These are phyloP conservation scores for Melastoma malabathricum DNA, from an alignment of 345 rosid species.

Conservation along the genomic window DNA sequence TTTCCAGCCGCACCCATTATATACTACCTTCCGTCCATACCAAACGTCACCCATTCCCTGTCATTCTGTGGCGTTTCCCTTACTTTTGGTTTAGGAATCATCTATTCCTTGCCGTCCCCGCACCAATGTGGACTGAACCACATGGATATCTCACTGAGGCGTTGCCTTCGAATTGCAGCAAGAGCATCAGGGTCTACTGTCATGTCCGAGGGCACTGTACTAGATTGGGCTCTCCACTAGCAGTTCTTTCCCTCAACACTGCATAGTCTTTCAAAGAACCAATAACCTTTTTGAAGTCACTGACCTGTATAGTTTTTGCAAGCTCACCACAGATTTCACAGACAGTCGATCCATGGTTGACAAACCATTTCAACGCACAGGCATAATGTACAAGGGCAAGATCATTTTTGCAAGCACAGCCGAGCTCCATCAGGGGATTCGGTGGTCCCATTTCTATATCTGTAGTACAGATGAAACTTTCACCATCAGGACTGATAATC, in stretches of 20 bases:
- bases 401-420: slow-evolving; percentile 86
- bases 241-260: slow-evolving; percentile 54
- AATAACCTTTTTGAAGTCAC: slow-evolving; percentile 55
- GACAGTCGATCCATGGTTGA: slow-evolving; percentile 82
- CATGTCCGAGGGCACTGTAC: slow-evolving; percentile 24
- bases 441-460: slow-evolving; percentile 71
- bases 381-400: slow-evolving; percentile 87
- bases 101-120: too few relatives aligned
- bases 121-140: slow-evolving; percentile 90
- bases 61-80: too few relatives aligned
- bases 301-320: slow-evolving; percentile 44
- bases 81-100: too few relatives aligned
- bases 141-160: slow-evolving; percentile 64
- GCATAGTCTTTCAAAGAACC: slow-evolving; percentile 65
- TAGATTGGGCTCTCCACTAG: slow-evolving; percentile 50
- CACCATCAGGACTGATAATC: slow-evolving; percentile 66
- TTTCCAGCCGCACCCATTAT: too few relatives aligned
- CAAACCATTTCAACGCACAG: slow-evolving; percentile 95
- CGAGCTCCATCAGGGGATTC: slow-evolving; percentile 63
- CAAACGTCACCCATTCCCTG: too few relatives aligned
- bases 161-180: slow-evolving; percentile 71
- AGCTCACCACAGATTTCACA: slow-evolving; percentile 79
- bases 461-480: slow-evolving; percentile 48
- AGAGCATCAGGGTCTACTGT: slow-evolving; percentile 67
- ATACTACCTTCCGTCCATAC: too few relatives aligned